phyloP scores from a whole-genome alignment of 306 rosid species.

The Prunus dulcis region DNA sequence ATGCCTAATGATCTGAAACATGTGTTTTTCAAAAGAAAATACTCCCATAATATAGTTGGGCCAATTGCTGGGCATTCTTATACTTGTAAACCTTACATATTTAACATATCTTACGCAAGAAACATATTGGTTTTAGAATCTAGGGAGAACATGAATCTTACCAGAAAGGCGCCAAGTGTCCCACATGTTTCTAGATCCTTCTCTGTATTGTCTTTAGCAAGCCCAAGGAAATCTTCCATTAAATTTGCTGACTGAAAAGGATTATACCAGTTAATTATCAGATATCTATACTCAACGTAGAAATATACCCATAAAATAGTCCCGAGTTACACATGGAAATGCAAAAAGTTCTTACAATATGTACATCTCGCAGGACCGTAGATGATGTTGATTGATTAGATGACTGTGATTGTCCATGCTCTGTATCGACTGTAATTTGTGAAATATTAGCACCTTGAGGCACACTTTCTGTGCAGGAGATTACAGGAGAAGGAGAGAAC shows the following conservation, averaged over 20 bases:
- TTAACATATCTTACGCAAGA: not conserved
- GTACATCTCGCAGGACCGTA: constrained; percentile 49
- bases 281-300: constrained; percentile 2
- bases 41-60: not conserved
- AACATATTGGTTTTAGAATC: not conserved
- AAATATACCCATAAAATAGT: not conserved
- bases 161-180: constrained; percentile 70
- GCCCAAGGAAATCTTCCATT: constrained; percentile 74
- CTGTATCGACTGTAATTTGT: constrained; percentile 50
- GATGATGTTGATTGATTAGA: constrained; percentile 43
- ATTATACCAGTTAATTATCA: constrained; percentile 18
- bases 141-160: constrained; percentile 40
- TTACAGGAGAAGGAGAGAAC: constrained; percentile 56
- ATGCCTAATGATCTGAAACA: not conserved
- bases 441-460: constrained; percentile 51
- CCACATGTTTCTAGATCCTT: constrained; percentile 90
- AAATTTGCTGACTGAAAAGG: constrained; percentile 52
- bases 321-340: not conserved
- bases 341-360: constrained; percentile 56
- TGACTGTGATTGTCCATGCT: constrained; percentile 33
- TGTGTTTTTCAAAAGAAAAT: not conserved
- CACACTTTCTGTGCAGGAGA: constrained; percentile 40
- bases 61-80: not conserved
- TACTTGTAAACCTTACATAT: not conserved
- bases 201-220: constrained; percentile 61